Conservation (phyloP, 192 early-diverging fungal genomes). For the Rhizophagus prolifer region DNA sequence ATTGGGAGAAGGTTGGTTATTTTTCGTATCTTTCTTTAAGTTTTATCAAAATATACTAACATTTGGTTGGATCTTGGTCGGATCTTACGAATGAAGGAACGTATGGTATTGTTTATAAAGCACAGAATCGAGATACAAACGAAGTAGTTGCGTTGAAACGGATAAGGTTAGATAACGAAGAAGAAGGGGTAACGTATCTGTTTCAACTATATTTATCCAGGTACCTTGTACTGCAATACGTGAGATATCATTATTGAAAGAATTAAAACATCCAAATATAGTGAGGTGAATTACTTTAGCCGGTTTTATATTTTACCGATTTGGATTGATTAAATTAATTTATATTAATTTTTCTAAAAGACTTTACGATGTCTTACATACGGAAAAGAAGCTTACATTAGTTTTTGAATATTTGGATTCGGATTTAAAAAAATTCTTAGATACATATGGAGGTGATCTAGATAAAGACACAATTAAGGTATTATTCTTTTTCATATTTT, state of each 20-base stretch:
- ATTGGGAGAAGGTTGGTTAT: conserved; percentile 78
- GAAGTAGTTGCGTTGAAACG: conserved; percentile 98
- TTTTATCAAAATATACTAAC: not conserved
- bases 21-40: not conserved
- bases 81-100: conserved; percentile 57
- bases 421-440: conserved; percentile 98
- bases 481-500: not conserved
- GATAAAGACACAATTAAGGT: conserved; percentile 85
- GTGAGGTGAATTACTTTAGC: conserved; percentile 56
- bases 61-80: not conserved
- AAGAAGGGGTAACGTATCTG: conserved; percentile 66
- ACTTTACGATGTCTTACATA: conserved; percentile 95
- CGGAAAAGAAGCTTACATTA: conserved; percentile 95
- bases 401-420: conserved; percentile 99
- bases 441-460: conserved; percentile 80
- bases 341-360: conserved; percentile 33
- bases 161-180: conserved; percentile 86
- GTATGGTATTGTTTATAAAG: conserved; percentile 99
- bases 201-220: conserved; percentile 30
- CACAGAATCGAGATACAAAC: conserved; percentile 90
- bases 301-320: not conserved
- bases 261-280: conserved; percentile 82
- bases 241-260: conserved; percentile 86
- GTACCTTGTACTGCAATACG: conserved; percentile 84
- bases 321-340: not conserved